Evolutionary conservation across 2,329 filamentous ascomycete species (phyloP).

Genomic region (Colletotrichum salicis): DNA sequence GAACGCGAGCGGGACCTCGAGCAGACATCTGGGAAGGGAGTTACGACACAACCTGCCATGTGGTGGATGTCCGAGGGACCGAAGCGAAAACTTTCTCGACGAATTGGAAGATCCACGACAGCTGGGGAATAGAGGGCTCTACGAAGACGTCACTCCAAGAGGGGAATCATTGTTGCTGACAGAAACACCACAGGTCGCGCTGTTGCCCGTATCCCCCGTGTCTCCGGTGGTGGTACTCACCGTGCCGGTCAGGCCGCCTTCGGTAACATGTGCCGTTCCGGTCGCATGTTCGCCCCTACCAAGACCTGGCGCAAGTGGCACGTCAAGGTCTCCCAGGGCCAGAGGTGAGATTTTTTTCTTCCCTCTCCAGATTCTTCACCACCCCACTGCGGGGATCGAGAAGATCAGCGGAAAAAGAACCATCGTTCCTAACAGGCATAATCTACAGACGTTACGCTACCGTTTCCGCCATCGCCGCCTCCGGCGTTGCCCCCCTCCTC

Average conservation of each 20-base stretch:
- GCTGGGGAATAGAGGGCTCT: neutral
- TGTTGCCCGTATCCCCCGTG: conserved; percentile 99
- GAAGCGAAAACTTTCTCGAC: neutral
- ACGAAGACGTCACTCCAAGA: neutral
- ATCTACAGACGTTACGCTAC: conserved; percentile 87
- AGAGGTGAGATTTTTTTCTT: conserved; percentile 75
- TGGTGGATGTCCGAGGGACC: conserved; percentile 13
- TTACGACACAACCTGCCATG: conserved; percentile 5
- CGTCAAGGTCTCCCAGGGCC: conserved; percentile 99
- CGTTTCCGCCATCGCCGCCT: conserved; percentile 95
- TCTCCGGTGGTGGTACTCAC: conserved; percentile 99
- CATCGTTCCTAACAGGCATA: conserved; percentile 16
- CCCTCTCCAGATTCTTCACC: neutral
- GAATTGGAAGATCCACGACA: neutral
- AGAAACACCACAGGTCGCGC: conserved; percentile 77
- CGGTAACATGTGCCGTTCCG: conserved; percentile 99
- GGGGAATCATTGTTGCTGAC: conserved; percentile 27
- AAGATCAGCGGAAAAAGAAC: neutral
- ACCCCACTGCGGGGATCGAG: neutral
- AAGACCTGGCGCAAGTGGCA: conserved; percentile 99
- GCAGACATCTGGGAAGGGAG: conserved; percentile 16
- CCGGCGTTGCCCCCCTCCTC: conserved; percentile 92
- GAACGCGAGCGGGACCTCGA: conserved; percentile 18
- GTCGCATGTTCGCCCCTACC: conserved; percentile 99
- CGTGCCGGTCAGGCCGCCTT: conserved; percentile 99